Base-by-base conservation (phyloP, 148 eudicot species). In the Cornus kousa region DNA sequence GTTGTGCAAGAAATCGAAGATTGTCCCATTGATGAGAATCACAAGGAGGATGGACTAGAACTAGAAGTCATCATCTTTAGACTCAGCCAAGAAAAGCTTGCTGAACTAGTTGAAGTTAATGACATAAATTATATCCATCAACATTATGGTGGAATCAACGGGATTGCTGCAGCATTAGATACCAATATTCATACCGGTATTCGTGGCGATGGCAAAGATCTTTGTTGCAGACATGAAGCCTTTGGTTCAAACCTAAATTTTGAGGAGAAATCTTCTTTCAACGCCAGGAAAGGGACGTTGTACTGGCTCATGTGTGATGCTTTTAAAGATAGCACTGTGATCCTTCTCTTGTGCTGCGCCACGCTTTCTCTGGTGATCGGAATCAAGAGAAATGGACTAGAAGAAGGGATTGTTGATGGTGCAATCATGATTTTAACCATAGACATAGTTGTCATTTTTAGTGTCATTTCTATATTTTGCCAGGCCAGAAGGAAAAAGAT, bases 341-440 rank as follows among this genome's bases (percentile, higher is more conserved):
- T 75, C 70, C 78, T 75, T 14, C 78, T 75, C 16, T 16, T 75
- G 28, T 75, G 78, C 22, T 75, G 78, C 22, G 78, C 55, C 9
- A n/a, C 31, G 32, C 78, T 75, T 65, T 75, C 78, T 62, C 78
- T 75, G 65, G 70, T 46, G 13, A 75, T 75, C 35, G 78, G 78
- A 19, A 64, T 75, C 24, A 75, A 75, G 78, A 75, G 20, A 11
- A 62, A 75, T 64, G 78, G 78, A 10, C 57, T 67, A 7, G 55
- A 64, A 64, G 78, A 75, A 65, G 78, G 50, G 23, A 2, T 75
- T n/a, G 28, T 14, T 2, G 67, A 75, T 39, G 78, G 78, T 0
- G 32, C 48, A 28, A 67, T 75, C 33, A 19, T 75, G 40, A 39
- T 64, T 65, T n/a, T 75, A 9, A 16, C 70, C n/a, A 64, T 75